Conservation (phyloP, 176 grass and related monocot genomes). For the Ensete ventricosum region DNA sequence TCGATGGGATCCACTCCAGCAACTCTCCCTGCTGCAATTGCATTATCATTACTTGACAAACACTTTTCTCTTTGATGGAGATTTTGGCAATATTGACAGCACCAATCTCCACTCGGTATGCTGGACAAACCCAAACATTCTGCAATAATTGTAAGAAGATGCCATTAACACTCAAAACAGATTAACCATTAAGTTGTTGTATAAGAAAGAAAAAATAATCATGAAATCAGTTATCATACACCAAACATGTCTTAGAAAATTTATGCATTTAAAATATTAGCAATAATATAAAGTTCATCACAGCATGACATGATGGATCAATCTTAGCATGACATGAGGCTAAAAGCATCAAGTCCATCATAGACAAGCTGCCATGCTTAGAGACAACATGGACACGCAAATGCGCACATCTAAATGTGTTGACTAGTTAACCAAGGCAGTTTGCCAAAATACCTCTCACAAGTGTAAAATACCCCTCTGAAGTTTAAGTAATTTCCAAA, state of each 20-base stretch:
- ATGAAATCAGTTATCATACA: not conserved
- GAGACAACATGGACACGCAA: no score
- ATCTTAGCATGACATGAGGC: no score
- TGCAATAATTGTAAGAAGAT: constrained; percentile 11
- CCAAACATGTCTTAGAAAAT: not conserved
- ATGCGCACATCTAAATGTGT: no score
- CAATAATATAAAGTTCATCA: no score
- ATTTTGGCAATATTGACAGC: constrained; percentile 30
- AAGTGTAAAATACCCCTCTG: no score
- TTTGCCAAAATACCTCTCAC: no score
- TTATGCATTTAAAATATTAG: not conserved
- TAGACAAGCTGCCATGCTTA: no score
- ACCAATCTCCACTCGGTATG: constrained; percentile 29
- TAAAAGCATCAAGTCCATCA: no score
- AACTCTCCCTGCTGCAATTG: constrained; percentile 21
- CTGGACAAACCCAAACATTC: constrained; percentile 29
- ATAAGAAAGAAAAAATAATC: not conserved
- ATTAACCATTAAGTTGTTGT: not conserved
- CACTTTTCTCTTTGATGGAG: constrained; percentile 22
- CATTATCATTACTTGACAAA: constrained; percentile 8
- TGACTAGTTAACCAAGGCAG: no score
- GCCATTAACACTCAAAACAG: not conserved
- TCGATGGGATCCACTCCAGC: constrained; percentile 28
- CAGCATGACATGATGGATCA: no score
- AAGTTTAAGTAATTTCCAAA: no score